A percentile compares a stretch with the other conserved stretches of the same genome.
Evolutionary conservation across 2,329 filamentous ascomycete genomes (phyloP).

Genomic region (Xylaria sp.): DNA sequence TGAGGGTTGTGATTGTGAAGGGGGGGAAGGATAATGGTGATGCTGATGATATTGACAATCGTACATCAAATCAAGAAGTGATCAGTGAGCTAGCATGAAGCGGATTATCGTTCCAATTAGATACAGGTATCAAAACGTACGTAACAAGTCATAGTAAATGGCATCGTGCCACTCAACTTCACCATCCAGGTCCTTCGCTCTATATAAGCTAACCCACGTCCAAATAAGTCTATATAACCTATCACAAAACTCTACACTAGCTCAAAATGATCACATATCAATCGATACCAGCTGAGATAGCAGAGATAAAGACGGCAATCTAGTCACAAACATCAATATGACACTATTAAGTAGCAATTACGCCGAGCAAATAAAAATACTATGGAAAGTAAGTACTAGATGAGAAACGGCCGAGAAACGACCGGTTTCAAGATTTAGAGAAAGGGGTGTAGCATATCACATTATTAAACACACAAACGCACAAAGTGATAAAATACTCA

Average conservation of each 20-base stretch:
- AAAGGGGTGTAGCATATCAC: too few species aligned
- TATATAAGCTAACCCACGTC: neutral
- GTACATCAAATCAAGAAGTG: too few species aligned
- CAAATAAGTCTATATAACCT: neutral
- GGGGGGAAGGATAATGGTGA: neutral
- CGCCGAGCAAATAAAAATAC: neutral
- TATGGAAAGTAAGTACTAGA: neutral
- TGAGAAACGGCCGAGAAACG: too few species aligned
- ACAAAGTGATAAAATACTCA: too few species aligned
- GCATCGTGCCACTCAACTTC: neutral
- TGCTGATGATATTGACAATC: neutral
- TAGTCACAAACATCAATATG: neutral
- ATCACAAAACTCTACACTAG: neutral
- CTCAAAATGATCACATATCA: conserved; percentile 5
- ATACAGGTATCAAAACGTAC: neutral
- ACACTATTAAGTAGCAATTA: neutral
- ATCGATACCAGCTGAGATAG: neutral
- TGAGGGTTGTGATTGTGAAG: neutral
- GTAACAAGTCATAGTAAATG: neutral
- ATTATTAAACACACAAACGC: too few species aligned
- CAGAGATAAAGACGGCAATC: neutral
- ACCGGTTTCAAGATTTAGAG: too few species aligned
- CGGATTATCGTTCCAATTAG: neutral
- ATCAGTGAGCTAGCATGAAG: neutral
- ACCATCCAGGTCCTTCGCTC: neutral